phyloP scores from a whole-genome alignment of 2,329 filamentous ascomycete genomes.

The Hypoxylon rubiginosum region DNA sequence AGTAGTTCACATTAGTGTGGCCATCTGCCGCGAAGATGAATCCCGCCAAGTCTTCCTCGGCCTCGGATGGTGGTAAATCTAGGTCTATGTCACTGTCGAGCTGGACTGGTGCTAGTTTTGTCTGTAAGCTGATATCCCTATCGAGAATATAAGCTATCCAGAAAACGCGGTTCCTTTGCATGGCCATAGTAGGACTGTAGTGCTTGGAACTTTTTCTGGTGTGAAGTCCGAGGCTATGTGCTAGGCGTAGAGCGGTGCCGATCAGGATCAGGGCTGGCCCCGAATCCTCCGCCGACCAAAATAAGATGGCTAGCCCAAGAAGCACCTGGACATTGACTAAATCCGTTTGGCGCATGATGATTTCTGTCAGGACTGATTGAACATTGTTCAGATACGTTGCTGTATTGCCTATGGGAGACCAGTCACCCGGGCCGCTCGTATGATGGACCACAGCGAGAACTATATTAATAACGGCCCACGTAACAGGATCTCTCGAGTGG shows the following conservation, averaged over 20 bases:
- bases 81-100: slow-evolving; percentile 57
- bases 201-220: slow-evolving; percentile 17
- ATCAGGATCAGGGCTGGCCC: slow-evolving; percentile 43
- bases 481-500: slow-evolving; percentile 42
- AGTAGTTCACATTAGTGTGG: slow-evolving; percentile 52
- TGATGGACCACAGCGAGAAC: slow-evolving; percentile 54
- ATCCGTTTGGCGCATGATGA: slow-evolving; percentile 40
- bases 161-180: slow-evolving; percentile 45
- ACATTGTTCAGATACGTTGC: slow-evolving; percentile 53
- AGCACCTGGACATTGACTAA: slow-evolving; percentile 46
- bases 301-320: slow-evolving; percentile 45
- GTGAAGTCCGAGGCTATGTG: slow-evolving; percentile 42
- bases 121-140: slow-evolving; percentile 53
- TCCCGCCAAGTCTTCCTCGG: slow-evolving; percentile 51
- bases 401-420: slow-evolving; percentile 26
- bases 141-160: slow-evolving; percentile 50
- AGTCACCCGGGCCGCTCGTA: slow-evolving; percentile 39
- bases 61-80: slow-evolving; percentile 49
- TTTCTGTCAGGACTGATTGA: slow-evolving; percentile 48
- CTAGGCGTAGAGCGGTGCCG: slow-evolving; percentile 44
- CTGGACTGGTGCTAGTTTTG: slow-evolving; percentile 54
- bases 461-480: slow-evolving; percentile 57
- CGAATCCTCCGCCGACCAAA: slow-evolving; percentile 40
- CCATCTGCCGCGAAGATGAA: slow-evolving; percentile 53
- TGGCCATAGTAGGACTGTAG: slow-evolving; percentile 17